Percentiles rank a stretch among this genome's conserved stretches.
These are phyloP conservation scores for Aspergillus sp. DNA, from an alignment of 2,329 filamentous ascomycete genomes.

Conservation along the genomic window DNA sequence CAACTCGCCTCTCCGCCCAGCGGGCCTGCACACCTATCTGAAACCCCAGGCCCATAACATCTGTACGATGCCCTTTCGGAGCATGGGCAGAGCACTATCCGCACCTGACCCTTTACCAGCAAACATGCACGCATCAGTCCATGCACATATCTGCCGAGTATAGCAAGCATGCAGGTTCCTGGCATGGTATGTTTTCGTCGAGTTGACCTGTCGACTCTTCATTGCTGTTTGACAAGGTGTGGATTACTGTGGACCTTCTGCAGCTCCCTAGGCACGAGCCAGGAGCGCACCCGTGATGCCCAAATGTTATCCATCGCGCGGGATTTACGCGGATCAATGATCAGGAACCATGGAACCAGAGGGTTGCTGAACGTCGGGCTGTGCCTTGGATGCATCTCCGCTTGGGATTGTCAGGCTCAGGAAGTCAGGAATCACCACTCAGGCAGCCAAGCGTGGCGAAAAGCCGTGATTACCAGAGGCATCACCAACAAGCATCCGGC, in stretches of 20 bases:
- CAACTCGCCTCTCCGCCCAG: background rate
- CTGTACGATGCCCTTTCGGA: background rate
- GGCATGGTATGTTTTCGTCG: background rate
- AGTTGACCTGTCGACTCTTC: constrained; percentile 5
- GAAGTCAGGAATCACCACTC: too few relatives aligned
- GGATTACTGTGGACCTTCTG: constrained; percentile 6
- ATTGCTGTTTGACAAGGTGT: background rate
- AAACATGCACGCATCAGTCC: background rate
- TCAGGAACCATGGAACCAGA: background rate
- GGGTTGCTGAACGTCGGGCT: background rate
- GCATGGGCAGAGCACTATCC: background rate
- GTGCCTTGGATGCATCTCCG: background rate
- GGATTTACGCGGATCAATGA: background rate
- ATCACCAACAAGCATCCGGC: background rate
- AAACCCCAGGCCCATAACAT: background rate
- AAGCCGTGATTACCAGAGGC: background rate
- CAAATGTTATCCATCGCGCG: background rate
- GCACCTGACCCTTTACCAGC: background rate
- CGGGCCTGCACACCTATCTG: background rate
- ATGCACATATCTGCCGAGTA: background rate
- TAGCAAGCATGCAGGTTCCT: background rate
- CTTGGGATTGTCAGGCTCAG: too few relatives aligned
- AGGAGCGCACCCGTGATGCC: constrained; percentile 7
- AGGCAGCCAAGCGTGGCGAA: background rate
- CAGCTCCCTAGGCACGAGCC: constrained; percentile 1